These are phyloP conservation scores for Nicotiana attenuata DNA, from an alignment of 257 asterid species.

Conservation along the genomic window DNA sequence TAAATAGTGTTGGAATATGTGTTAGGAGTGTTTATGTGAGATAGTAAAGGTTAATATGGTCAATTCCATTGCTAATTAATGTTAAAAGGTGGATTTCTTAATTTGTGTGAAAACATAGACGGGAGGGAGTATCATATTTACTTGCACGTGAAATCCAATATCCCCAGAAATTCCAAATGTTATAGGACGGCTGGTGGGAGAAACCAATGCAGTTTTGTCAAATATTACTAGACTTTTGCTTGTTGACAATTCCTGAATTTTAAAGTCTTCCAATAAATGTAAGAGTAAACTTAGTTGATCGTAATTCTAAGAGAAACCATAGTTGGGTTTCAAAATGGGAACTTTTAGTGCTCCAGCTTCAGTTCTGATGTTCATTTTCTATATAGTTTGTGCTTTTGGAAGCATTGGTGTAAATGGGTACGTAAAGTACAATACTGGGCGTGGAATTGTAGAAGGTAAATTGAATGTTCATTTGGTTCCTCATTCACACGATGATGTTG, in stretches of 20 bases:
- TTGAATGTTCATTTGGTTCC: constrained; percentile 90
- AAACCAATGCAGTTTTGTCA: neutral
- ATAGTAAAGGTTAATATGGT: too few relatives aligned
- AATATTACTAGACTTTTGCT: neutral
- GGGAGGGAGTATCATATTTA: too few relatives aligned
- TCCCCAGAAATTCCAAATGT: neutral
- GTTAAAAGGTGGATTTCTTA: too few relatives aligned
- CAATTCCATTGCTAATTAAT: too few relatives aligned
- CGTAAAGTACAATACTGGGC: constrained; percentile 46
- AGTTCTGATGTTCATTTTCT: constrained; percentile 27
- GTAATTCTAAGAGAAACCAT: neutral
- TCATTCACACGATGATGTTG: constrained; percentile 90
- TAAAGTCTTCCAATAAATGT: neutral
- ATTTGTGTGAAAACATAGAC: too few relatives aligned
- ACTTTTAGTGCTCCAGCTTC: constrained; percentile 14
- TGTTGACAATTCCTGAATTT: neutral
- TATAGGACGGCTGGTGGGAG: neutral
- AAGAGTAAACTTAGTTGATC: neutral
- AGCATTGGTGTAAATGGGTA: constrained; percentile 33
- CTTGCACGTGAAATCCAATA: neutral
- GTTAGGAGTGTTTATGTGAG: too few relatives aligned
- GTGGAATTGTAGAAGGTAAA: constrained; percentile 59
- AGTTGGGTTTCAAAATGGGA: constrained; percentile 25
- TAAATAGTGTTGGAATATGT: too few relatives aligned
- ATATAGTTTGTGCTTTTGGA: constrained; percentile 24